These are phyloP conservation scores for Medakamo hakoo DNA, from an alignment of 139 green algal species.

Conservation along the genomic window DNA sequence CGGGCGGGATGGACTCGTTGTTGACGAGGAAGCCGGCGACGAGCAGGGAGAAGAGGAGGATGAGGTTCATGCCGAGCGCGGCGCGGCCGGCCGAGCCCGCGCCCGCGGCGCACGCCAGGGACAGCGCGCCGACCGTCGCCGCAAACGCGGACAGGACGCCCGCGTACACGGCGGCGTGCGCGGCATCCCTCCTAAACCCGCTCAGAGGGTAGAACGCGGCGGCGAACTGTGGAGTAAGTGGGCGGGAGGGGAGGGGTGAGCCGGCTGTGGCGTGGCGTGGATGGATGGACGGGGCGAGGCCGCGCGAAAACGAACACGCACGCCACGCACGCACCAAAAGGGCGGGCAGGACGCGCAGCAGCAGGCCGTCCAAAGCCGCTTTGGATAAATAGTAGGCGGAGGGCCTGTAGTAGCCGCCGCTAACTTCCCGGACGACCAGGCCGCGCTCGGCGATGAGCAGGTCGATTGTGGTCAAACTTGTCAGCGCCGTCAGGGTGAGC, in stretches of 20 bases:
- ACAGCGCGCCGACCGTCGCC: conserved; percentile 32
- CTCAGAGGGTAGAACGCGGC: conserved; percentile 57
- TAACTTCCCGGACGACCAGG: conserved; percentile 29
- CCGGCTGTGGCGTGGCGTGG: too few species aligned
- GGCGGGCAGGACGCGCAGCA: conserved; percentile 51
- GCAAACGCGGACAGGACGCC: conserved; percentile 34
- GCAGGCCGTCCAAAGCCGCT: conserved; percentile 45
- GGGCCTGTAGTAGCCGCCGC: conserved; percentile 36
- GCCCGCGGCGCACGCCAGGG: conserved; percentile 30
- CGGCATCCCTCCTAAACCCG: conserved; percentile 14
- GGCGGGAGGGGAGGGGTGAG: too few species aligned
- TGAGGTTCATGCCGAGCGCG: conserved; percentile 53
- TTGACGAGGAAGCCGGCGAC: conserved; percentile 54
- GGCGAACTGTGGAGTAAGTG: too few species aligned
- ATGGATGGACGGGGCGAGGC: too few species aligned
- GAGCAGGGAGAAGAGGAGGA: conserved; percentile 57
- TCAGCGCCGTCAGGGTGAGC: neutral
- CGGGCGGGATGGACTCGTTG: conserved; percentile 22
- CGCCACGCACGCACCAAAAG: too few species aligned
- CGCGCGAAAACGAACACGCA: too few species aligned
- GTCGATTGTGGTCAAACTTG: conserved; percentile 36
- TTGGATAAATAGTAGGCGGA: conserved; percentile 41
- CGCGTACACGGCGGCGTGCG: conserved; percentile 16
- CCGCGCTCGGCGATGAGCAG: conserved; percentile 36
- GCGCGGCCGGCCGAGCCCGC: conserved; percentile 28